These are phyloP conservation scores for Coemansia sp. DNA, from an alignment of 192 early-diverging fungal genomes.

Conservation along the genomic window DNA sequence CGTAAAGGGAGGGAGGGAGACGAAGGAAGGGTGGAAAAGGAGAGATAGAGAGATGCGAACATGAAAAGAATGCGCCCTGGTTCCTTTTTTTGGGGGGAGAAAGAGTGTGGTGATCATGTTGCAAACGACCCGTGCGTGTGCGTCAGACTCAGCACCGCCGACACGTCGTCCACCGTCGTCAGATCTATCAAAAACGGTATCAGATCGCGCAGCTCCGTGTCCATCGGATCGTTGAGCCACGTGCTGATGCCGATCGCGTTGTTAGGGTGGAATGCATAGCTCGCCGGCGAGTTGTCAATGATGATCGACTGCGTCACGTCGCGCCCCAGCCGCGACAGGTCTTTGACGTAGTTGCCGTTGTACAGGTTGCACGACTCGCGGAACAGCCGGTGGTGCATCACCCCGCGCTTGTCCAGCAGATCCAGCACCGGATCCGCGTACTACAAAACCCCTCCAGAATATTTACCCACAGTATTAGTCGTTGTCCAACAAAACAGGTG, in stretches of 20 bases:
- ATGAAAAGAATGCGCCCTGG: slow-evolving; percentile 5
- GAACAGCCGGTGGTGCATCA: slow-evolving; percentile 91
- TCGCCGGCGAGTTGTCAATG: slow-evolving; percentile 95
- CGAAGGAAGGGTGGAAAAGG: background rate
- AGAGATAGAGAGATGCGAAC: background rate
- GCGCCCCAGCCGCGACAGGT: slow-evolving; percentile 83
- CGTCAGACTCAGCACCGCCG: slow-evolving; percentile 61
- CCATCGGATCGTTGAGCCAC: slow-evolving; percentile 97
- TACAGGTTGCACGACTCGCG: slow-evolving; percentile 92
- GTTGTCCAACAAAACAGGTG: too few species aligned
- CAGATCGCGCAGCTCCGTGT: slow-evolving; percentile 91
- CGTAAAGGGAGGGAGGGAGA: background rate
- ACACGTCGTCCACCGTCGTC: slow-evolving; percentile 82
- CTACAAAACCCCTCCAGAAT: slow-evolving; percentile 42
- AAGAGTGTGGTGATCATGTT: background rate
- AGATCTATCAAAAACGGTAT: slow-evolving; percentile 93
- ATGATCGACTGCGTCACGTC: slow-evolving; percentile 81
- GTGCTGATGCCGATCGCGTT: slow-evolving; percentile 95
- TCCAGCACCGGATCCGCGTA: slow-evolving; percentile 99
- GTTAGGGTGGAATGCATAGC: slow-evolving; percentile 90
- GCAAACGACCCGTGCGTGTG: slow-evolving; percentile 42
- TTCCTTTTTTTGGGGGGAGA: too few species aligned
- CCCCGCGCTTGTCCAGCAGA: slow-evolving; percentile 76
- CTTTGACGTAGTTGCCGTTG: slow-evolving; percentile 98
- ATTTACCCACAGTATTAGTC: background rate